These are phyloP conservation scores for Agrocybe pediades DNA, from an alignment of 768 basidiomycete species.

Conservation along the genomic window DNA sequence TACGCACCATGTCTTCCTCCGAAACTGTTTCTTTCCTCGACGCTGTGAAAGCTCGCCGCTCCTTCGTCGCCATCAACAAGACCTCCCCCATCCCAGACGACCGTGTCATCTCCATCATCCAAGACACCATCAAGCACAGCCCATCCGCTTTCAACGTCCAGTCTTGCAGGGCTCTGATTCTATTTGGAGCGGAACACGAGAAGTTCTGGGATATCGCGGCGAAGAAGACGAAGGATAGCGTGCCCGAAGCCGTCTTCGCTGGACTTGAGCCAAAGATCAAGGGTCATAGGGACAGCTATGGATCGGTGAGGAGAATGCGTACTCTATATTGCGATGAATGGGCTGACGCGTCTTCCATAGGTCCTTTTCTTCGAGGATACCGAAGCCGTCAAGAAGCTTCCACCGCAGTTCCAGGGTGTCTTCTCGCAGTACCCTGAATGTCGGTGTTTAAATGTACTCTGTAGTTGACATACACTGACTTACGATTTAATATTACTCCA, in stretches of 20 bases:
- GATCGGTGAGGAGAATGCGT: not conserved
- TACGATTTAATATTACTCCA: not conserved
- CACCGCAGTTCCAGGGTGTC: not conserved
- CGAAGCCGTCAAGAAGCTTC: not conserved
- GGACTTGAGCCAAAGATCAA: not conserved
- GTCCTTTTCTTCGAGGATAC: slow-evolving; percentile 5
- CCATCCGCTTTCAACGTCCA: slow-evolving; percentile 1
- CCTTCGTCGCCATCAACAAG: not conserved
- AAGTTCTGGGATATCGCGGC: slow-evolving; percentile 2
- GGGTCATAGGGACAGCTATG: not conserved
- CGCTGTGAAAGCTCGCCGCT: slow-evolving; percentile 2
- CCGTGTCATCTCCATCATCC: not conserved
- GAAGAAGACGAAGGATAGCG: not conserved
- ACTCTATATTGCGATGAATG: no score
- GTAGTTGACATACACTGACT: not conserved
- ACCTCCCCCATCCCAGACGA: slow-evolving; percentile 3
- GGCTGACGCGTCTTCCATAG: not conserved
- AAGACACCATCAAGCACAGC: slow-evolving; percentile 1
- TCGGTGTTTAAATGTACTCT: not conserved
- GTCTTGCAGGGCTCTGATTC: slow-evolving; percentile 1
- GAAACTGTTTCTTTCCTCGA: slow-evolving; percentile 8
- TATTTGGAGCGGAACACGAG: slow-evolving; percentile 1
- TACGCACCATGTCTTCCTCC: no score
- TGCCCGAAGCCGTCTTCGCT: not conserved
- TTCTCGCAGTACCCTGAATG: slow-evolving; percentile 1